These are phyloP conservation scores for Penicillium janthinellum DNA, from an alignment of 2,329 filamentous ascomycete genomes.

Conservation along the genomic window DNA sequence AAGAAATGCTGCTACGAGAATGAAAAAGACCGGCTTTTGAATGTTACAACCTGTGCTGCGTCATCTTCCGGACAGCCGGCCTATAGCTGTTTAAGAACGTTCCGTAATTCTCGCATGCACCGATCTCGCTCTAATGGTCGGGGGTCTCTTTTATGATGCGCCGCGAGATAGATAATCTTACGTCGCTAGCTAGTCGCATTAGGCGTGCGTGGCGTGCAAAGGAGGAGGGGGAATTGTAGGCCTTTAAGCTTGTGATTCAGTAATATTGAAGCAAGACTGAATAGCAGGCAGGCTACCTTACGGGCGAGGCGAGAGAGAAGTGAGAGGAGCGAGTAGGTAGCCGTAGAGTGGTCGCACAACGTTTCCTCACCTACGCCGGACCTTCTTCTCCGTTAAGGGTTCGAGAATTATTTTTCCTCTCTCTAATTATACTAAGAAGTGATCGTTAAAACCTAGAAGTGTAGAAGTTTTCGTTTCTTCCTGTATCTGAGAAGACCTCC, in stretches of 20 bases:
- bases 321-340: too few species aligned
- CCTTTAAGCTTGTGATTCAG: constrained; percentile 9
- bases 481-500: too few species aligned
- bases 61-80: neutral
- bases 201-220: constrained; percentile 14
- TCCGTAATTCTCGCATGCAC: neutral
- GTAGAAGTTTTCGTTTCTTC: constrained; percentile 69
- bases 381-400: constrained; percentile 34
- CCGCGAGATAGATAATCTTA: constrained; percentile 4
- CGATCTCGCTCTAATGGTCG: neutral
- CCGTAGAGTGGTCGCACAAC: too few species aligned
- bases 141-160: constrained; percentile 10
- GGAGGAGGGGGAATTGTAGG: constrained; percentile 2
- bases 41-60: too few species aligned
- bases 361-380: too few species aligned
- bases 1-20: neutral
- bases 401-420: constrained; percentile 86
- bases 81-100: constrained; percentile 4
- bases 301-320: neutral
- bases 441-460: constrained; percentile 57
- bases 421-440: constrained; percentile 44
- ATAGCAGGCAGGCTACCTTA: neutral
- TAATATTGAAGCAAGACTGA: constrained; percentile 9
- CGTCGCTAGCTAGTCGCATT: constrained; percentile 11
- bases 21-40: too few species aligned